Conservation (phyloP, 2,329 filamentous ascomycete species). For the Aspergillus texensis region DNA sequence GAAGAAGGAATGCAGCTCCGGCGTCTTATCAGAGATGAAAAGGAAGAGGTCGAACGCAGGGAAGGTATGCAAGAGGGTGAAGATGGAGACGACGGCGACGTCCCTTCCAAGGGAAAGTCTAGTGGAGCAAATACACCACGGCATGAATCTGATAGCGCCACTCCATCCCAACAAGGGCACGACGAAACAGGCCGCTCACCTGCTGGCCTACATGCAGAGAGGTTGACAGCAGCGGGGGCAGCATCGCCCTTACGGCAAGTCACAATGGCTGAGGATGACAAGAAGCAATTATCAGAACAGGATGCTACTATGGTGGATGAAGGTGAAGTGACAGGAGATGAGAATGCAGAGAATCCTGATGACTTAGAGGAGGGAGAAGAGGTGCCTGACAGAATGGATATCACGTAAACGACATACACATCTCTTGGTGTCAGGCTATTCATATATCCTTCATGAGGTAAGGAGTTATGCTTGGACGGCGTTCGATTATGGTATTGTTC, state of each 20-base stretch:
- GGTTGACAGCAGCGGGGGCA: constrained; percentile 30
- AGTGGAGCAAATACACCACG: constrained; percentile 54
- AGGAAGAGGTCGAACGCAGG: constrained; percentile 86
- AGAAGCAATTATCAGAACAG: constrained; percentile 39
- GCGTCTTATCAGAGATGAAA: constrained; percentile 87
- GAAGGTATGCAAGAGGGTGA: constrained; percentile 74
- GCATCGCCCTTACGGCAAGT: constrained; percentile 44
- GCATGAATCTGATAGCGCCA: constrained; percentile 49
- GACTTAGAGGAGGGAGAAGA: constrained; percentile 55
- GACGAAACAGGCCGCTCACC: constrained; percentile 35
- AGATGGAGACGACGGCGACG: constrained; percentile 59
- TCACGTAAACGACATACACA: constrained; percentile 33
- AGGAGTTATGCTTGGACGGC: constrained; percentile 31
- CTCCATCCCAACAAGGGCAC: constrained; percentile 37
- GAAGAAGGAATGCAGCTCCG: constrained; percentile 87
- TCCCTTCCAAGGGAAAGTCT: constrained; percentile 50
- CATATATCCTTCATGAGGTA: constrained; percentile 26
- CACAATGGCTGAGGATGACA: constrained; percentile 42
- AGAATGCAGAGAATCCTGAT: constrained; percentile 39
- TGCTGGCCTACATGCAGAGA: constrained; percentile 35
- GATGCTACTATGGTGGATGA: constrained; percentile 64
- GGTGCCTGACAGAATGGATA: constrained; percentile 70
- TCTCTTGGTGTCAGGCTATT: constrained; percentile 1
- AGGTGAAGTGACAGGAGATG: constrained; percentile 42
- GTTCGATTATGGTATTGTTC: constrained; percentile 21